Conservation (phyloP, 2,329 filamentous ascomycete species). For the Dothiorella sarmentorum region DNA sequence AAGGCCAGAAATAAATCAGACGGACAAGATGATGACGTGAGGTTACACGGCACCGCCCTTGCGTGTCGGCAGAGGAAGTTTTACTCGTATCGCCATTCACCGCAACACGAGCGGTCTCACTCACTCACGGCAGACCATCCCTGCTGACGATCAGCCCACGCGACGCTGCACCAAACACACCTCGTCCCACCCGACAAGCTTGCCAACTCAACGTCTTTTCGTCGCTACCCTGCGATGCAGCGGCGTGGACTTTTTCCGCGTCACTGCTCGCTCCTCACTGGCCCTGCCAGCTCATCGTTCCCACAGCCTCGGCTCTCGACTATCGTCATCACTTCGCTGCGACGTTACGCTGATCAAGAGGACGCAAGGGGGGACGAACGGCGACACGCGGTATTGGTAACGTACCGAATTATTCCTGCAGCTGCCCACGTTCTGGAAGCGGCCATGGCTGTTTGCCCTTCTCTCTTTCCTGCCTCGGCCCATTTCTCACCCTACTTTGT, state of each 20-base stretch:
- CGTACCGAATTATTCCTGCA: neutral
- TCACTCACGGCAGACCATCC: neutral
- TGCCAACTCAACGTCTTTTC: neutral
- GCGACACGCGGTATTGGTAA: neutral
- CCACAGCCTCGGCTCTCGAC: neutral
- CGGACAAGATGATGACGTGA: constrained; percentile 2
- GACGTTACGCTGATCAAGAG: neutral
- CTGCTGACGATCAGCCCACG: constrained; percentile 6
- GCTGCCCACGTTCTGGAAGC: constrained; percentile 12
- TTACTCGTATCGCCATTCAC: no score
- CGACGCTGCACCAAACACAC: neutral
- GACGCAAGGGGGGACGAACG: neutral
- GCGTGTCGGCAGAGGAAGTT: neutral
- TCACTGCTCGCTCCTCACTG: neutral
- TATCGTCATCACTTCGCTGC: neutral
- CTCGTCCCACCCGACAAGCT: neutral
- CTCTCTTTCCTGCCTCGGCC: neutral
- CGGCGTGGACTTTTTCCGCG: neutral
- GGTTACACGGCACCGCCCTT: constrained; percentile 6
- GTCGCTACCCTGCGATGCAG: neutral
- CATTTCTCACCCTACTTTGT: neutral
- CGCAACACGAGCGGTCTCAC: neutral
- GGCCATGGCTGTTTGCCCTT: neutral
- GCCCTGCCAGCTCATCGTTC: neutral
- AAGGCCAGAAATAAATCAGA: neutral